These are phyloP conservation scores for Paxillus rubicundulus DNA, from an alignment of 768 basidiomycete species.

Conservation along the genomic window DNA sequence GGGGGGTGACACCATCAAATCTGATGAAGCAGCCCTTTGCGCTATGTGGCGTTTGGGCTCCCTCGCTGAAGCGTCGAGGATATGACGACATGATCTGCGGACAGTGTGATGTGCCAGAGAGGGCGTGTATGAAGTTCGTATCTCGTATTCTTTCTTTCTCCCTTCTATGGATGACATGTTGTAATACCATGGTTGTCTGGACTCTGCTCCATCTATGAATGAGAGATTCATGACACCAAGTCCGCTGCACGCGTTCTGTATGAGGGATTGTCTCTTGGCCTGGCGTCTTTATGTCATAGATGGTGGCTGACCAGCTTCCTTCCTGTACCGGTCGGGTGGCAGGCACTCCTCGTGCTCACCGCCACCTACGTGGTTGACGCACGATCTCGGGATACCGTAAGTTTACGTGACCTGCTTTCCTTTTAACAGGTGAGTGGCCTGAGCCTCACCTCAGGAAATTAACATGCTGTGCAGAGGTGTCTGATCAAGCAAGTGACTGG, in stretches of 20 bases:
- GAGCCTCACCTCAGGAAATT: constrained; percentile 9
- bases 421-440: constrained; percentile 9
- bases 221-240: neutral
- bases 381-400: constrained; percentile 30
- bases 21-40: constrained; percentile 29
- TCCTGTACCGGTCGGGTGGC: neutral
- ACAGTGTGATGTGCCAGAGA: constrained; percentile 13
- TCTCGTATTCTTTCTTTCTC: constrained; percentile 6
- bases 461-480: constrained; percentile 10
- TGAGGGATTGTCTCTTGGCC: neutral
- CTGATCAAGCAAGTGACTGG: neutral
- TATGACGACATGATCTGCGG: constrained; percentile 30
- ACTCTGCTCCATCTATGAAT: constrained; percentile 19
- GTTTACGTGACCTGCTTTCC: constrained; percentile 19
- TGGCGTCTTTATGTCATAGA: constrained; percentile 18
- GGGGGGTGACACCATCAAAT: constrained; percentile 16
- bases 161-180: constrained; percentile 15
- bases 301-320: neutral
- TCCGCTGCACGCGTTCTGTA: neutral
- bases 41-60: constrained; percentile 29
- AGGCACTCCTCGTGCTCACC: constrained; percentile 21
- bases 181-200: constrained; percentile 16
- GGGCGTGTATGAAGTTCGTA: constrained; percentile 15
- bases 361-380: constrained; percentile 31
- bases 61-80: constrained; percentile 34